A percentile compares a stretch with the other conserved stretches of the same genome.
Evolutionary conservation across 768 basidiomycete genomes (phyloP).

Genomic region (Lactarius akahatsu): DNA sequence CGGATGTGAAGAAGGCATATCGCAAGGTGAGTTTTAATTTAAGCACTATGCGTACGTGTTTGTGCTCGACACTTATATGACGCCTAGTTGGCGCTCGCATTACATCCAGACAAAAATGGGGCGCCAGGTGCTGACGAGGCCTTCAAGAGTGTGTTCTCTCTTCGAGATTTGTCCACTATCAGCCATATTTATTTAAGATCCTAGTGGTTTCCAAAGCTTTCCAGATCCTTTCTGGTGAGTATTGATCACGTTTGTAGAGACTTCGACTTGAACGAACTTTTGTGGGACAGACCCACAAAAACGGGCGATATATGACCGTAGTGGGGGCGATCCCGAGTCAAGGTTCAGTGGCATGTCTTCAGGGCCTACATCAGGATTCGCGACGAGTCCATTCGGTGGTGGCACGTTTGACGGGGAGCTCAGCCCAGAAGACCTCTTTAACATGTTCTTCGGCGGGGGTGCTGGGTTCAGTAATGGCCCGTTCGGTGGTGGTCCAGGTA

Average conservation of each 20-base stretch:
- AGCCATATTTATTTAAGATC: conserved; percentile 19
- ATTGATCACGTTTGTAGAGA: conserved; percentile 14
- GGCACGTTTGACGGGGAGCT: conserved; percentile 76
- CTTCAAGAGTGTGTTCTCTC: conserved; percentile 76
- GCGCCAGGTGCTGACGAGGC: conserved; percentile 99
- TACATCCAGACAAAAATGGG: conserved; percentile 93
- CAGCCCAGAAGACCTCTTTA: conserved; percentile 95
- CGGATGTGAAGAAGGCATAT: conserved; percentile 91
- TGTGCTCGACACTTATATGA: not conserved
- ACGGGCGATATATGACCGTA: conserved; percentile 79
- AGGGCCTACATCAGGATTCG: conserved; percentile 49
- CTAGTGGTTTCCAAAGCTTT: conserved; percentile 98
- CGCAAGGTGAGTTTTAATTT: conserved; percentile 64
- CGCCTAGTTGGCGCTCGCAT: conserved; percentile 74
- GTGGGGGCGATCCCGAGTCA: conserved; percentile 87
- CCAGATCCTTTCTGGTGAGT: conserved; percentile 80
- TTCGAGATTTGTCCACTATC: conserved; percentile 21
- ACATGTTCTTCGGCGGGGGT: conserved; percentile 94
- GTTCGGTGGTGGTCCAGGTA: conserved; percentile 56
- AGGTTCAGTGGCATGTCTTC: conserved; percentile 64
- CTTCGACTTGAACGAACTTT: not conserved
- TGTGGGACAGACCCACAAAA: conserved; percentile 71
- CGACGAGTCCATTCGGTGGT: conserved; percentile 45
- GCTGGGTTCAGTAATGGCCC: conserved; percentile 44
- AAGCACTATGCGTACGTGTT: not conserved